Evolutionary conservation across 2,329 filamentous ascomycete species (phyloP).

Genomic region (Sporothrix pallida): DNA sequence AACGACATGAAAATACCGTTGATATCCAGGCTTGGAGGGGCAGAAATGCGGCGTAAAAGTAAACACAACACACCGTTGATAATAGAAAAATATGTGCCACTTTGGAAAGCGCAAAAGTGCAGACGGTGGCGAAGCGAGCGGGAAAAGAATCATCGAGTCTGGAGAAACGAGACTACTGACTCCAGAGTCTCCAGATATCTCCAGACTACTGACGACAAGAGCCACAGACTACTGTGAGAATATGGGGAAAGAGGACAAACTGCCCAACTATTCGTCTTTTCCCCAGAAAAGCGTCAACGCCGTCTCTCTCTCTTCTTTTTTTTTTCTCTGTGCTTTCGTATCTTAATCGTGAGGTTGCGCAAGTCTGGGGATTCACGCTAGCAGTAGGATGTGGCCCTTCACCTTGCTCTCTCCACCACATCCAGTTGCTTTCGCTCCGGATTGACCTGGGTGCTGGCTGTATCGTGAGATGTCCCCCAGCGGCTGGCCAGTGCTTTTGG

Average conservation of each 20-base stretch:
- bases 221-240: constrained; percentile 10
- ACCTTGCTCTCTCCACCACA: background rate
- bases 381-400: background rate
- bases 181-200: constrained; percentile 14
- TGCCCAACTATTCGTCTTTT: background rate
- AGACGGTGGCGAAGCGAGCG: background rate
- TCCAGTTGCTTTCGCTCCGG: background rate
- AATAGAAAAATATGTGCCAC: background rate
- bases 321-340: background rate
- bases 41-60: no score
- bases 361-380: constrained; percentile 5
- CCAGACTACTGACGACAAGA: constrained; percentile 25
- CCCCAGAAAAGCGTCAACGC: background rate
- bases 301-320: background rate
- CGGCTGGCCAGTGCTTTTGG: background rate
- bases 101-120: background rate
- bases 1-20: no score
- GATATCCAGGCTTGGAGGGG: no score
- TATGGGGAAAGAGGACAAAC: constrained; percentile 23
- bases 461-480: background rate
- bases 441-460: background rate
- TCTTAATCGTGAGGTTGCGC: background rate
- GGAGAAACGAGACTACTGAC: constrained; percentile 19
- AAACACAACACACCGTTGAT: no score
- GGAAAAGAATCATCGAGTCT: background rate